Evolutionary conservation across 495 filamentous ascomycete species (phyloP).

Genomic region (Trichoderma reesei): DNA sequence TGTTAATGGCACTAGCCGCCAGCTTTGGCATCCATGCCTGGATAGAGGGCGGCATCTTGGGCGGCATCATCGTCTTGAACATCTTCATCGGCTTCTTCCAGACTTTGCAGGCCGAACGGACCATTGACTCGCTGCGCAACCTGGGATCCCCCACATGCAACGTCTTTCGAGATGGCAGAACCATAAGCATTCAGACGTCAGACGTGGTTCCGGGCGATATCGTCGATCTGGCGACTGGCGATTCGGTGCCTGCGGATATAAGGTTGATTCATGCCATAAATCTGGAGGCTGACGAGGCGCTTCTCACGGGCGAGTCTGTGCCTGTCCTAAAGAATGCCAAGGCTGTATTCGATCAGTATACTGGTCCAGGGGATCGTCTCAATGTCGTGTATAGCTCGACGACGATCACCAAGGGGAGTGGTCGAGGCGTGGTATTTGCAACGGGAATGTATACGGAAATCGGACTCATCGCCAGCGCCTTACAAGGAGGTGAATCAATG

Average conservation of each 20-base stretch:
- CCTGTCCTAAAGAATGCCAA: constrained; percentile 42
- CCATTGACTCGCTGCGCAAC: constrained; percentile 7
- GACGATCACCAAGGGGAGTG: constrained; percentile 52
- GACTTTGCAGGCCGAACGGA: constrained; percentile 11
- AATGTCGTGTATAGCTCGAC: constrained; percentile 54
- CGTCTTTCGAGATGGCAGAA: constrained; percentile 49
- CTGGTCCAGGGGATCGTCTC: constrained; percentile 46
- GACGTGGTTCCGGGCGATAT: constrained; percentile 66
- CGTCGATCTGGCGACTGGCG: constrained; percentile 60
- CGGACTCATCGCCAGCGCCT: constrained; percentile 54
- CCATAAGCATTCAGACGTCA: constrained; percentile 44
- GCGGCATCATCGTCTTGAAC: constrained; percentile 25
- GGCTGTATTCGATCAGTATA: constrained; percentile 31
- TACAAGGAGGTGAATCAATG: constrained; percentile 34
- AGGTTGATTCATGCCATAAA: constrained; percentile 64
- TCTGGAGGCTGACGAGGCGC: constrained; percentile 56
- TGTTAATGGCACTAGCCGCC: constrained; percentile 15
- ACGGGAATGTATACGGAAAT: constrained; percentile 66
- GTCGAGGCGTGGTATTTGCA: constrained; percentile 43
- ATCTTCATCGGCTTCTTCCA: constrained; percentile 36
- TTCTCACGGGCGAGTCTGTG: constrained; percentile 57
- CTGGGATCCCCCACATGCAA: constrained; percentile 48
- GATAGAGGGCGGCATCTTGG: constrained; percentile 59
- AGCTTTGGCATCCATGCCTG: constrained; percentile 43
- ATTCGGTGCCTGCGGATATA: constrained; percentile 61